These are phyloP conservation scores for Kwoniella shivajii DNA, from an alignment of 1,284 basidiomycete species.

Conservation along the genomic window DNA sequence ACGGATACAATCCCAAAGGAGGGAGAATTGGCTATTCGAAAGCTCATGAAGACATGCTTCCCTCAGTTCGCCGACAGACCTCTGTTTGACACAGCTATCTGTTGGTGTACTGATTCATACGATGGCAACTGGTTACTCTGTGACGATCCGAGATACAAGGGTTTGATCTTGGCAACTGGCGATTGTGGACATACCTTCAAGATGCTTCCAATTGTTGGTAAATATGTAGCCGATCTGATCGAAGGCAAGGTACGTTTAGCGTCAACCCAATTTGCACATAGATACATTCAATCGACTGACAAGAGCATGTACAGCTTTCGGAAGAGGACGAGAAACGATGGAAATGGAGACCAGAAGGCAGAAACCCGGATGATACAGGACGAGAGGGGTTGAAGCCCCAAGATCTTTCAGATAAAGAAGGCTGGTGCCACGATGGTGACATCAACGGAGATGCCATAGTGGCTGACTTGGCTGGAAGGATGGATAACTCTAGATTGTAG, in stretches of 20 bases:
- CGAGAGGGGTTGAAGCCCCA: constrained; percentile 21
- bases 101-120: constrained; percentile 51
- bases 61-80: constrained; percentile 34
- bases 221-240: constrained; percentile 47
- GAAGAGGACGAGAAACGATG: constrained; percentile 30
- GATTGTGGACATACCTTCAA: constrained; percentile 46
- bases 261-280: neutral
- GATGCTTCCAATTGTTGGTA: constrained; percentile 54
- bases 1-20: constrained; percentile 46
- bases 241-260: constrained; percentile 31
- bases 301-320: constrained; percentile 19
- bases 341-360: constrained; percentile 43
- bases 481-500: neutral
- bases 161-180: constrained; percentile 42
- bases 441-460: neutral
- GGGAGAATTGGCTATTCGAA: constrained; percentile 22
- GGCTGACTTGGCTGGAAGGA: neutral
- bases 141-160: constrained; percentile 39
- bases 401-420: constrained; percentile 35
- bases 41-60: constrained; percentile 38
- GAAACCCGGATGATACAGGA: constrained; percentile 23
- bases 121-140: constrained; percentile 41
- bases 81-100: constrained; percentile 43
- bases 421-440: constrained; percentile 35
- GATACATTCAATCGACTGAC: neutral